phyloP scores from a whole-genome alignment of 805 yeast species.

The Hanseniaspora hatyaiensis region DNA sequence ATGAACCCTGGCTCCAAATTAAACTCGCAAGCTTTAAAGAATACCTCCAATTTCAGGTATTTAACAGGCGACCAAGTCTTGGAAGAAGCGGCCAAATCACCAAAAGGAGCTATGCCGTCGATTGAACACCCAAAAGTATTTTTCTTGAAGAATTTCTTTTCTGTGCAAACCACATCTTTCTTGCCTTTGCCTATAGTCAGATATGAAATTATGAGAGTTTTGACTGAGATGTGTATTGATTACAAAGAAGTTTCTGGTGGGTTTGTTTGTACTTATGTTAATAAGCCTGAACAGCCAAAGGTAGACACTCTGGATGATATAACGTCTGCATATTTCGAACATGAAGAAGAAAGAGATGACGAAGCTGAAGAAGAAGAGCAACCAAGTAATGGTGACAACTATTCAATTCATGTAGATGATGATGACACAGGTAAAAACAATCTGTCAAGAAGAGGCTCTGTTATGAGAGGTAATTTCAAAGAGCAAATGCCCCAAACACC shows the following conservation, averaged over 20 bases:
- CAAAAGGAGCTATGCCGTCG: constrained; percentile 78
- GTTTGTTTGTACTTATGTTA: constrained; percentile 64
- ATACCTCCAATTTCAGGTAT: constrained; percentile 8
- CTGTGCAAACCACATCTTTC: constrained; percentile 89
- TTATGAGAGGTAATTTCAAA: constrained; percentile 23
- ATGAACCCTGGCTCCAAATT: constrained; percentile 8
- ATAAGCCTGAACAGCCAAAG: constrained; percentile 25
- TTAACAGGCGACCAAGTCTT: constrained; percentile 39
- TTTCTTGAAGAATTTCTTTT: constrained; percentile 83
- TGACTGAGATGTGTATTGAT: constrained; percentile 64
- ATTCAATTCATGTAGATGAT: background rate
- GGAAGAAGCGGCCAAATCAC: constrained; percentile 43
- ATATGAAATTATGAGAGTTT: constrained; percentile 65
- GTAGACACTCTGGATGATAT: constrained; percentile 13
- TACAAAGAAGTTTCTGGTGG: constrained; percentile 90
- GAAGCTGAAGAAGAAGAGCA: background rate
- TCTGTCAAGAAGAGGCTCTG: constrained; percentile 22
- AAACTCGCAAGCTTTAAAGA: constrained; percentile 23
- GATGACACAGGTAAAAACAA: constrained; percentile 13
- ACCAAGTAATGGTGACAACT: background rate
- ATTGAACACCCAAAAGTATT: constrained; percentile 86
- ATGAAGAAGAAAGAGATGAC: background rate
- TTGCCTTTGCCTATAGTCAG: constrained; percentile 83
- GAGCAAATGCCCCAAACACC: constrained; percentile 47
- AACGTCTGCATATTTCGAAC: constrained; percentile 7